Conservation (phyloP, 2,329 filamentous ascomycete species). For the Ophiosphaerella herpotricha region DNA sequence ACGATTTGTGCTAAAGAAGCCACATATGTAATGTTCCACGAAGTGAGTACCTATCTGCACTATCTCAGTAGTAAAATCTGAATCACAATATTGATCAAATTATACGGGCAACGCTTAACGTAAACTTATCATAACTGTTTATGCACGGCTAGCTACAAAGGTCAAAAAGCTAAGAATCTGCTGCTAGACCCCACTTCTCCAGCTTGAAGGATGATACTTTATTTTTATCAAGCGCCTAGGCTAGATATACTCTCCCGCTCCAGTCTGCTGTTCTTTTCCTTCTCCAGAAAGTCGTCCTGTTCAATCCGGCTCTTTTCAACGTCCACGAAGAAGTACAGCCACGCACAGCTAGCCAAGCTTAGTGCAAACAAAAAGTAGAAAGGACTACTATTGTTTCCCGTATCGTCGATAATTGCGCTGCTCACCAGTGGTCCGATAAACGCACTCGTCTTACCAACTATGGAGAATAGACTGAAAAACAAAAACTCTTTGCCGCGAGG, state of each 20-base stretch:
- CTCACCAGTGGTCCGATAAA: constrained; percentile 73
- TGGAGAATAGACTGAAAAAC: constrained; percentile 71
- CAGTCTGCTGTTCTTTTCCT: constrained; percentile 19
- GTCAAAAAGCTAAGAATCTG: too few relatives aligned
- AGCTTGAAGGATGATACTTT: too few relatives aligned
- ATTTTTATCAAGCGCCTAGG: neutral
- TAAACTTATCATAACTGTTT: too few relatives aligned
- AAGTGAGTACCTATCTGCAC: too few relatives aligned
- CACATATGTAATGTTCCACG: too few relatives aligned
- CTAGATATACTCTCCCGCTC: neutral
- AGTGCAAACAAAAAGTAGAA: constrained; percentile 65
- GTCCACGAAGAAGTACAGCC: constrained; percentile 30
- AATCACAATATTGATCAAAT: too few relatives aligned
- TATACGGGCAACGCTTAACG: too few relatives aligned
- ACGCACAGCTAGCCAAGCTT: constrained; percentile 25
- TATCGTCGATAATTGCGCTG: constrained; percentile 69
- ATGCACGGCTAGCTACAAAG: too few relatives aligned
- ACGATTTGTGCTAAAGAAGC: too few relatives aligned
- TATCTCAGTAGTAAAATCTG: too few relatives aligned
- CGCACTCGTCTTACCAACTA: constrained; percentile 69
- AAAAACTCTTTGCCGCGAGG: constrained; percentile 71
- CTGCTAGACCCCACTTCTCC: too few relatives aligned
- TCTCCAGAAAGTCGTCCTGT: constrained; percentile 28
- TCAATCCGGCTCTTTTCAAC: constrained; percentile 30
- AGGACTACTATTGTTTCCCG: constrained; percentile 62